phyloP scores from a whole-genome alignment of 257 asterid species.

The Lavandula angustifolia region DNA sequence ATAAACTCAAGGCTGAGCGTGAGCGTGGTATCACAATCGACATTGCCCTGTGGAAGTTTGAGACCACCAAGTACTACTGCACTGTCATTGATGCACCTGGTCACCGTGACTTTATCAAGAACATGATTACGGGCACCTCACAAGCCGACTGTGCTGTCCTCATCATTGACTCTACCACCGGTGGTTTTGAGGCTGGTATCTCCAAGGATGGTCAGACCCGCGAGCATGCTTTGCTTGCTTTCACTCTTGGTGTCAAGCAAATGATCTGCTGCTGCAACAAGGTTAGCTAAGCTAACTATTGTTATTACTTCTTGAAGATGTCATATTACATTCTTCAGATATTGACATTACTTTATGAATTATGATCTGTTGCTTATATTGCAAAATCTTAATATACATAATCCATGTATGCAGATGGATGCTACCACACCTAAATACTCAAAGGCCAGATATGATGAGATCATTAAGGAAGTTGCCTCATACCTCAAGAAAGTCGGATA shows the following conservation, averaged over 20 bases:
- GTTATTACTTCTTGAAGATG: not conserved
- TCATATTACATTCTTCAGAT: not conserved
- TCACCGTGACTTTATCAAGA: slow-evolving; percentile 82
- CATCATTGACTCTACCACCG: slow-evolving; percentile 80
- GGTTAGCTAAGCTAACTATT: slow-evolving; percentile 41
- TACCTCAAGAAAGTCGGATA: slow-evolving; percentile 84
- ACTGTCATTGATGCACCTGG: slow-evolving; percentile 92
- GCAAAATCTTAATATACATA: not conserved
- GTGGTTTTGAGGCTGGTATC: slow-evolving; percentile 88
- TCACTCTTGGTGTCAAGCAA: slow-evolving; percentile 83
- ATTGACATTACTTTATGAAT: too few species aligned
- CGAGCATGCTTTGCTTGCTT: slow-evolving; percentile 78
- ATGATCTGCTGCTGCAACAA: slow-evolving; percentile 90
- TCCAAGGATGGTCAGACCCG: slow-evolving; percentile 89
- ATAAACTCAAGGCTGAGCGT: slow-evolving; percentile 90
- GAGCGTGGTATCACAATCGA: slow-evolving; percentile 89
- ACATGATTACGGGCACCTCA: slow-evolving; percentile 89
- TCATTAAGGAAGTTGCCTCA: slow-evolving; percentile 77
- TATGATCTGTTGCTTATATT: too few species aligned
- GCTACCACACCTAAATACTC: slow-evolving; percentile 86
- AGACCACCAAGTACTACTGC: slow-evolving; percentile 88
- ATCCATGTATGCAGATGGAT: slow-evolving; percentile 54
- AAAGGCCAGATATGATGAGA: slow-evolving; percentile 74
- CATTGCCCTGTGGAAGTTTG: slow-evolving; percentile 89
- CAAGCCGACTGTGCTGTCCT: slow-evolving; percentile 90